These are phyloP conservation scores for Amanita muscaria DNA, from an alignment of 768 basidiomycete species.

Conservation along the genomic window DNA sequence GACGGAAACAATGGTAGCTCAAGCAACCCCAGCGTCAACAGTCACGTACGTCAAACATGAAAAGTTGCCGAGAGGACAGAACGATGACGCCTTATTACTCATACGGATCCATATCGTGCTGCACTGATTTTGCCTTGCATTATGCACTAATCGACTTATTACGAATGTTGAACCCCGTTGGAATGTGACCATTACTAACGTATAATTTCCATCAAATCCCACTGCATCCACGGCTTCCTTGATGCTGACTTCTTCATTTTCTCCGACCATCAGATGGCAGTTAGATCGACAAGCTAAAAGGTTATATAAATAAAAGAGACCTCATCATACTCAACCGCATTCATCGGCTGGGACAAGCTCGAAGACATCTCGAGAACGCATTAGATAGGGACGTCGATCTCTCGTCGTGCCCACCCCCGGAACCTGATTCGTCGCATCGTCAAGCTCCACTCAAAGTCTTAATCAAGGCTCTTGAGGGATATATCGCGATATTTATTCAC, in stretches of 20 bases:
- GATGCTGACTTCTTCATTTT: constrained; percentile 92
- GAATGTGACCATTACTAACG: constrained; percentile 27
- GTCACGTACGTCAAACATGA: not conserved
- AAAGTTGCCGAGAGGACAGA: not conserved
- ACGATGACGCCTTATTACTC: not conserved
- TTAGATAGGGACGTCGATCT: too few species aligned
- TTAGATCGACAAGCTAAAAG: not conserved
- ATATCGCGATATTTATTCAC: too few species aligned
- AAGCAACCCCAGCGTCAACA: not conserved
- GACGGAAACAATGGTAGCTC: not conserved
- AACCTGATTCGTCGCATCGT: too few species aligned
- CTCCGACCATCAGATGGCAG: constrained; percentile 52
- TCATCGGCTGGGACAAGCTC: too few species aligned
- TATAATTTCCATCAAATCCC: constrained; percentile 69
- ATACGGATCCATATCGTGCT: not conserved
- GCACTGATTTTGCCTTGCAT: too few species aligned
- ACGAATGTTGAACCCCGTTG: too few species aligned
- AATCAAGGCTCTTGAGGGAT: too few species aligned
- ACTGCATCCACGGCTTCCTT: constrained; percentile 79
- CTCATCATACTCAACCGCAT: too few species aligned
- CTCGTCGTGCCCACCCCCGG: too few species aligned
- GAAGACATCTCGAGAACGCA: too few species aligned
- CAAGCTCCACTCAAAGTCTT: constrained; percentile 23
- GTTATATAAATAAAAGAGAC: not conserved
- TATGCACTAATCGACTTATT: not conserved